Base-by-base conservation (phyloP, 2,329 filamentous ascomycete species). In the Cladorrhinum sp. region DNA sequence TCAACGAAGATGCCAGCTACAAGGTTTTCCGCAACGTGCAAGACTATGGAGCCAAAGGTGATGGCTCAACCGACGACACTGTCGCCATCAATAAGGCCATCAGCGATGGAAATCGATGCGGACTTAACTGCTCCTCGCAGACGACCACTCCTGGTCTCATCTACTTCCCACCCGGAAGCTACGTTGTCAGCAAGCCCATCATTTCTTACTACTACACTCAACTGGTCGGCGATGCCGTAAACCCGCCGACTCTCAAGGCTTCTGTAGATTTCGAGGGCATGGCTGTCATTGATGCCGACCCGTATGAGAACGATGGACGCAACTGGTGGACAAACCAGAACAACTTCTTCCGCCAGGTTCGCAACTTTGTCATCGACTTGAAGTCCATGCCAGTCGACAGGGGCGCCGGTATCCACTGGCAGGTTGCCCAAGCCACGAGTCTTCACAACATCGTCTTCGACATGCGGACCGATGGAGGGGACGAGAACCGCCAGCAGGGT, bases 131-230 rank as follows among this genome's bases (percentile, higher is more conserved):
- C 72, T 90, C 95, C 72, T 96, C 92, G 1, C 86, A 84, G 30
- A 98, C 94, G 2, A 84, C 84, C n/a, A 86, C 86, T 1, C 94
- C 94, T 0, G 94, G 91, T 24, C 79, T 98, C 14, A 86, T 98
- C 57, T 98, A 96, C 80, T 96, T 98, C 79, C 93, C 92, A 42
- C 81, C 91, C 10, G 93, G 94, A 66, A 96, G 87, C 60, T 98
- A 97, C 72, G 71, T 90, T 18, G 87, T 98, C 68, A 91, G 86
- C 72, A 83, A 80, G 70, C 91, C 94, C 21, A 85, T 98, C 66
- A 77, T 92, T 56, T 89, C 92, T 73, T 89, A 88, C 75, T 98
- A 98, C 81, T 96, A 96, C 79, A 96, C 93, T 9, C 92, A 97
- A 74, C 85, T 98, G 64, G 81, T 97, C 36, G 94, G 94, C 60